phyloP scores from a whole-genome alignment of 148 eudicot species.

The Diospyros kaki region DNA sequence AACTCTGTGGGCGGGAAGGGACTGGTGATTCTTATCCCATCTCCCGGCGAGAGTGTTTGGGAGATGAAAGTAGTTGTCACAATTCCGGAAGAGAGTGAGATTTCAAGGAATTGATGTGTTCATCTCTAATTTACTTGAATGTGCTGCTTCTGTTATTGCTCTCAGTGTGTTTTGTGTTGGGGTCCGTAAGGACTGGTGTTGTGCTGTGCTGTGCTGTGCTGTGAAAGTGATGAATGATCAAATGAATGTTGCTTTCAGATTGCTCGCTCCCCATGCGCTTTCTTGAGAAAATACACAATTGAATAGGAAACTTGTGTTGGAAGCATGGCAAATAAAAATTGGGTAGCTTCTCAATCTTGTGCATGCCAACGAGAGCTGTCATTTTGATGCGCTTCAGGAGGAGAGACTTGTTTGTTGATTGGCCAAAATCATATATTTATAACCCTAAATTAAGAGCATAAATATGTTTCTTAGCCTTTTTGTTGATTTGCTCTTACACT shows the following conservation, averaged over 20 bases:
- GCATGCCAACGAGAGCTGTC: not conserved
- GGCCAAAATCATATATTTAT: too few relatives aligned
- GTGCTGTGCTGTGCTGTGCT: too few relatives aligned
- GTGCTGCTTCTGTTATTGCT: too few relatives aligned
- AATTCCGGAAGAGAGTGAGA: slow-evolving; percentile 1
- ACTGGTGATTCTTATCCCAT: slow-evolving; percentile 27
- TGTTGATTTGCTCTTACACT: too few relatives aligned
- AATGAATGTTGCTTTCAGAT: not conserved
- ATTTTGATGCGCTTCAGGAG: too few relatives aligned
- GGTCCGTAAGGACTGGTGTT: too few relatives aligned
- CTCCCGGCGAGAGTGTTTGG: slow-evolving; percentile 17
- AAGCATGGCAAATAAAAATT: not conserved
- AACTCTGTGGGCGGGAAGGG: slow-evolving; percentile 28
- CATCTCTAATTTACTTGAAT: too few relatives aligned
- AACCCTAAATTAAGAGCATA: too few relatives aligned
- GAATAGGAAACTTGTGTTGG: not conserved
- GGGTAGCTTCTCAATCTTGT: not conserved
- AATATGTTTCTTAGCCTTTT: too few relatives aligned
- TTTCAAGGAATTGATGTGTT: not conserved
- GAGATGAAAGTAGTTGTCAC: slow-evolving; percentile 20
- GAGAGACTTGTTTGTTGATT: too few relatives aligned
- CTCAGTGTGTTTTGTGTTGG: too few relatives aligned
- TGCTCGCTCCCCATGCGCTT: not conserved
- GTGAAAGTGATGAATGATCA: too few relatives aligned
- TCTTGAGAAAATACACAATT: not conserved